These are phyloP conservation scores for Syzygium aqueum DNA, from an alignment of 345 rosid species.

Conservation along the genomic window DNA sequence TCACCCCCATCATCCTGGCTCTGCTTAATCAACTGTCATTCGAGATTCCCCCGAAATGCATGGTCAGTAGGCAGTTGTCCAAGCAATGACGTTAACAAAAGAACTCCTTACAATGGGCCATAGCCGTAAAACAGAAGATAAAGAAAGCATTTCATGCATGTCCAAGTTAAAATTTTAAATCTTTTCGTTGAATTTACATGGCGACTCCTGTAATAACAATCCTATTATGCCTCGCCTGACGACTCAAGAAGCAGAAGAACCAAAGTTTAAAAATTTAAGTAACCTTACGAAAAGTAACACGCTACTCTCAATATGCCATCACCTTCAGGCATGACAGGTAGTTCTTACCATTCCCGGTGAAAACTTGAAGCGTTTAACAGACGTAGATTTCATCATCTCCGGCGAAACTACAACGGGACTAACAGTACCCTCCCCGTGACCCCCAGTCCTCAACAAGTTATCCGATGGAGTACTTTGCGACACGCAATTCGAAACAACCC, in stretches of 20 bases:
- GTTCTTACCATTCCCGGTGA: constrained; percentile 79
- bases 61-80: not conserved
- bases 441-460: constrained; percentile 3
- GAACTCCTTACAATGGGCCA: not conserved
- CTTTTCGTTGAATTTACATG: not conserved
- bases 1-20: constrained; percentile 87
- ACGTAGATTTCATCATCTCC: constrained; percentile 35
- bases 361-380: constrained; percentile 58
- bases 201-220: not conserved
- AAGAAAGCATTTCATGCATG: not conserved
- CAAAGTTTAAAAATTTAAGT: not conserved
- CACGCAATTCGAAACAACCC: not conserved
- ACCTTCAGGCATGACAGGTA: not conserved
- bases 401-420: constrained; percentile 37
- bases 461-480: constrained; percentile 9
- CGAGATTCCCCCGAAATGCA: not conserved
- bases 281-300: not conserved
- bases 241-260: not conserved
- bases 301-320: not conserved
- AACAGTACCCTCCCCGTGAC: constrained; percentile 1
- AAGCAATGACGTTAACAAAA: not conserved
- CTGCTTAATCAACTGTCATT: constrained; percentile 68
- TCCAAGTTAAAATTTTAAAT: not conserved
- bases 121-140: not conserved
- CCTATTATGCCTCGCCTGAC: not conserved